A percentile compares a stretch with the other conserved stretches of the same genome.
phyloP scores from a whole-genome alignment of 257 asterid genomes.

The Rubia yunnanensis region DNA sequence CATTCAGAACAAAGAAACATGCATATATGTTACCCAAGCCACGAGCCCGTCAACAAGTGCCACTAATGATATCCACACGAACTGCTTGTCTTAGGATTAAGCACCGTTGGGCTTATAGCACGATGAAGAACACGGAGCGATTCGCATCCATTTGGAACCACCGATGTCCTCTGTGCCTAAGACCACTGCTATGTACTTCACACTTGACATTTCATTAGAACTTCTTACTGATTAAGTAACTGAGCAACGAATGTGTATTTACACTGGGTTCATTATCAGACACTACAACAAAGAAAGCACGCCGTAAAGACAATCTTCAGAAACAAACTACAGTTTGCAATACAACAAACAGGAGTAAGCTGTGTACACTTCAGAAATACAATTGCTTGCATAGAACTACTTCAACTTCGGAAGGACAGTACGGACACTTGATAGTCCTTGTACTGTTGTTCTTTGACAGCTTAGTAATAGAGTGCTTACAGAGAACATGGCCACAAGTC shows the following conservation, averaged over 20 bases:
- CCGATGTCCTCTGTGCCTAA: not conserved
- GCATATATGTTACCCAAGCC: no score
- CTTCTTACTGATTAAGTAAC: slow-evolving; percentile 8
- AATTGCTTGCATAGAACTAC: slow-evolving; percentile 82
- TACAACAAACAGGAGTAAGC: slow-evolving; percentile 8
- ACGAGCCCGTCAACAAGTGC: no score
- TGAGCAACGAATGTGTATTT: slow-evolving; percentile 32
- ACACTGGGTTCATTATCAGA: slow-evolving; percentile 24
- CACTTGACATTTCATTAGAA: not conserved
- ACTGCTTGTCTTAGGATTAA: not conserved
- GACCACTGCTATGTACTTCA: not conserved
- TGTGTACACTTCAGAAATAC: slow-evolving; percentile 36
- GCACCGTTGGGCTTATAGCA: not conserved
- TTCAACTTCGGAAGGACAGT: slow-evolving; percentile 82
- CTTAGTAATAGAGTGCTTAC: slow-evolving; percentile 83
- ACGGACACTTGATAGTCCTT: slow-evolving; percentile 87
- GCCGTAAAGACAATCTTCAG: not conserved
- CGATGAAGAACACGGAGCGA: not conserved
- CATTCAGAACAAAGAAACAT: not conserved
- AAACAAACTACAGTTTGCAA: not conserved
- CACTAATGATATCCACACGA: no score
- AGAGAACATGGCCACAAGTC: slow-evolving; percentile 84
- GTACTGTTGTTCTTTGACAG: slow-evolving; percentile 71
- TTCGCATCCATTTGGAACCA: not conserved
- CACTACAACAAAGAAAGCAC: slow-evolving; percentile 9